Conservation (phyloP, 345 rosid species). For the Toxicodendron radicans region DNA sequence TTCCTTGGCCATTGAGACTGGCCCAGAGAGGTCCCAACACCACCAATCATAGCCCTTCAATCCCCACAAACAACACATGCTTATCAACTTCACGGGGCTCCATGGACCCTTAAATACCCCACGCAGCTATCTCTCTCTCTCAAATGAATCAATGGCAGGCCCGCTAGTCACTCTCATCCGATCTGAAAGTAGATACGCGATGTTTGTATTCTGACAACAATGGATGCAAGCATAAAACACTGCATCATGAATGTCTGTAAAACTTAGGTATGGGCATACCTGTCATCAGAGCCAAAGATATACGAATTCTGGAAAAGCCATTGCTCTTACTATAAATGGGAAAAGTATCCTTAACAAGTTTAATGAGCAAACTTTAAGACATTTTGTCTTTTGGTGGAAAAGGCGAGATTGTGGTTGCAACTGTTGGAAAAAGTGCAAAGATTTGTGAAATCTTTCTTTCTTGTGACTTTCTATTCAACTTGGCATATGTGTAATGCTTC, state of each 20-base stretch:
- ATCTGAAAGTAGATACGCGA: conserved; percentile 47
- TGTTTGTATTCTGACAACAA: conserved; percentile 44
- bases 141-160: conserved; percentile 37
- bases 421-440: conserved; percentile 80
- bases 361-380: conserved; percentile 34
- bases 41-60: conserved; percentile 38
- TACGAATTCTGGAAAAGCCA: conserved; percentile 26
- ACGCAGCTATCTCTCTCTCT: conserved; percentile 30
- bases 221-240: conserved; percentile 29
- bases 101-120: conserved; percentile 41
- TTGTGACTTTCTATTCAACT: conserved; percentile 63
- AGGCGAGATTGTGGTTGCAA: conserved; percentile 62
- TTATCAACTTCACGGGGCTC: conserved; percentile 38
- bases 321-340: conserved; percentile 29
- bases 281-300: conserved; percentile 36
- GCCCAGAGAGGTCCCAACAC: conserved; percentile 45
- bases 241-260: conserved; percentile 31
- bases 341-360: conserved; percentile 36
- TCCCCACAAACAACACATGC: conserved; percentile 36
- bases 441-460: conserved; percentile 76
- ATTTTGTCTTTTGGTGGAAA: conserved; percentile 48
- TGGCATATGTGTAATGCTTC: conserved; percentile 60
- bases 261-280: conserved; percentile 38
- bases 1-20: conserved; percentile 12
- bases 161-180: conserved; percentile 45